Evolutionary conservation across 768 basidiomycete species (phyloP).

Genomic region (Agrocybe pediades): DNA sequence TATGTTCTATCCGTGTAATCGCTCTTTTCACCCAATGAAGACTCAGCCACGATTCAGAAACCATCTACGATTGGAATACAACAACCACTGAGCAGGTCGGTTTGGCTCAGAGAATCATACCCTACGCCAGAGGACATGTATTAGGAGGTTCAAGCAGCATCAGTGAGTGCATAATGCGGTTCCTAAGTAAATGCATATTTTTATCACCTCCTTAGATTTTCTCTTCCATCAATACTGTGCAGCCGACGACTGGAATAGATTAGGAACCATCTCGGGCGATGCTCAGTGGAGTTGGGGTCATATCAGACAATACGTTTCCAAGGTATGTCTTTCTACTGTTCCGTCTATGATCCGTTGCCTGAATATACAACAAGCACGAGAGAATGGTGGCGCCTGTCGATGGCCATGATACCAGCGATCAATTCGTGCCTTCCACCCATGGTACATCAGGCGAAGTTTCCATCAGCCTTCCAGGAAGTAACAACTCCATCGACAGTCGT

Average conservation of each 20-base stretch:
- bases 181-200: neutral
- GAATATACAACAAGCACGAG: conserved; percentile 32
- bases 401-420: conserved; percentile 33
- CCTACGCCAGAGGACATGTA: neutral
- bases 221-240: conserved; percentile 36
- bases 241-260: conserved; percentile 36
- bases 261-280: conserved; percentile 32
- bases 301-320: conserved; percentile 27
- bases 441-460: conserved; percentile 30
- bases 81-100: neutral
- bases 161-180: neutral
- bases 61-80: neutral
- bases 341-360: conserved; percentile 6
- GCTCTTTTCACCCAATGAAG: neutral
- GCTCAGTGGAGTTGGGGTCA: conserved; percentile 25
- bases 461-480: conserved; percentile 33
- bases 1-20: neutral
- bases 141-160: neutral
- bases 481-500: conserved; percentile 29
- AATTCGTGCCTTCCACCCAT: conserved; percentile 36
- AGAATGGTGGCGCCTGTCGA: conserved; percentile 36
- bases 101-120: neutral
- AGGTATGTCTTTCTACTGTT: conserved; percentile 20
- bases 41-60: neutral
- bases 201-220: conserved; percentile 21